Evolutionary conservation across 495 filamentous ascomycete genomes (phyloP).

Genomic region (Wilcoxina mikolae): DNA sequence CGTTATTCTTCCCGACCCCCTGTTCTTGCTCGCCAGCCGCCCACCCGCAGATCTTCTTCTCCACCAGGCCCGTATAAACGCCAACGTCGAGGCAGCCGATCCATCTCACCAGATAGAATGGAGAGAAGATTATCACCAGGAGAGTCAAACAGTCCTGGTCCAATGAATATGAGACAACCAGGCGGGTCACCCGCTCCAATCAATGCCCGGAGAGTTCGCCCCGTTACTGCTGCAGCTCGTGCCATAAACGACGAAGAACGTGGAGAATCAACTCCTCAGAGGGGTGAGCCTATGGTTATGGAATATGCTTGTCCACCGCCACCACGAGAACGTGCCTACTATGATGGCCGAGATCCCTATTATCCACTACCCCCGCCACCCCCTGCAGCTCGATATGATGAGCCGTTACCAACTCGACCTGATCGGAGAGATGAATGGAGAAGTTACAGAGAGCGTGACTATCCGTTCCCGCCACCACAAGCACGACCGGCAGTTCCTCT

Average conservation of each 20-base stretch:
- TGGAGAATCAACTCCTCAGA: not conserved
- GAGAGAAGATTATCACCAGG: conserved; percentile 9
- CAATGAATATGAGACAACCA: not conserved
- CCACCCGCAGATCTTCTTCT: conserved; percentile 19
- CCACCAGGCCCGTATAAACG: conserved; percentile 14
- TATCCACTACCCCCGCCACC: conserved; percentile 12
- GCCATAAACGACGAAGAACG: not conserved
- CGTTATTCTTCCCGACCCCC: conserved; percentile 13
- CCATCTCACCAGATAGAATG: conserved; percentile 17
- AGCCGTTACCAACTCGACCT: conserved; percentile 10
- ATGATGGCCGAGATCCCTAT: conserved; percentile 19
- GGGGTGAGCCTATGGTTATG: not conserved
- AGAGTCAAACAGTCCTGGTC: not conserved
- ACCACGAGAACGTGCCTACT: conserved; percentile 9
- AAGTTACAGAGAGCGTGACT: conserved; percentile 23
- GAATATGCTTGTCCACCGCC: not conserved
- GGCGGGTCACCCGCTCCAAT: not conserved
- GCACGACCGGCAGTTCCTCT: not conserved
- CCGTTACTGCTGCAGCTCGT: not conserved
- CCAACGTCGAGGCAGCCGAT: conserved; percentile 13
- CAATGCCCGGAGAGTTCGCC: not conserved
- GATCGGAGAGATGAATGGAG: conserved; percentile 18
- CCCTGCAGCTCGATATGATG: conserved; percentile 16
- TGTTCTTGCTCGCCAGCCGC: conserved; percentile 12
- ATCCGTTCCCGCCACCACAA: conserved; percentile 7